Conservation (phyloP, 1,284 basidiomycete species). For the Coriolopsis trogii region DNA sequence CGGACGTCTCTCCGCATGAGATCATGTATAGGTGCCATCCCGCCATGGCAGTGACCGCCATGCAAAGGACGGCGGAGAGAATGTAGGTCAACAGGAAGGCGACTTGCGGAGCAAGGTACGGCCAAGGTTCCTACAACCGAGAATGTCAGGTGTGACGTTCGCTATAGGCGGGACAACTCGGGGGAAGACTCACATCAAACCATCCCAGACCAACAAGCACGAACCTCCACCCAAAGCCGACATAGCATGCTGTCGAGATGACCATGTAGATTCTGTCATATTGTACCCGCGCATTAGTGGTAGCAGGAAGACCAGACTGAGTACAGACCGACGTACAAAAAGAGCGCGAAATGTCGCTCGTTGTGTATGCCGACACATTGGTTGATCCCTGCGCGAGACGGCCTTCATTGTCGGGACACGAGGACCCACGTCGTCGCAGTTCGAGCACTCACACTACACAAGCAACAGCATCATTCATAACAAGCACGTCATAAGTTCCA, state of each 20-base stretch:
- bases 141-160: neutral
- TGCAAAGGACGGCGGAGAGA: conserved; percentile 72
- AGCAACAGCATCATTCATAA: conserved; percentile 12
- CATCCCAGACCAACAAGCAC: conserved; percentile 62
- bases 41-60: conserved; percentile 83
- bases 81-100: conserved; percentile 79
- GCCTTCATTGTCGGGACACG: too few relatives aligned
- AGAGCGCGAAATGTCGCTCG: conserved; percentile 94
- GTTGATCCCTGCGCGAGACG: conserved; percentile 82
- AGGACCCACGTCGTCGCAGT: too few relatives aligned
- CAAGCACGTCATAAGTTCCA: too few relatives aligned
- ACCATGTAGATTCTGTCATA: conserved; percentile 70
- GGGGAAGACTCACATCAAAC: conserved; percentile 24
- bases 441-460: conserved; percentile 50
- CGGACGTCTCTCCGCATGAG: conserved; percentile 83
- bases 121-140: conserved; percentile 54
- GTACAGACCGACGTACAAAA: conserved; percentile 66
- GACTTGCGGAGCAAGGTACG: conserved; percentile 65
- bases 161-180: neutral
- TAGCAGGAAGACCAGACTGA: too few relatives aligned
- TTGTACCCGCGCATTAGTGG: too few relatives aligned
- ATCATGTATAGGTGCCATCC: conserved; percentile 83
- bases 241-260: conserved; percentile 60
- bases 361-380: conserved; percentile 96
- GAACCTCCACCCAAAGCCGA: conserved; percentile 58